Evolutionary conservation across 2,329 filamentous ascomycete species (phyloP), one percentile per base, ranked within the genome.

Genomic region (Cladosporium sp.): DNA sequence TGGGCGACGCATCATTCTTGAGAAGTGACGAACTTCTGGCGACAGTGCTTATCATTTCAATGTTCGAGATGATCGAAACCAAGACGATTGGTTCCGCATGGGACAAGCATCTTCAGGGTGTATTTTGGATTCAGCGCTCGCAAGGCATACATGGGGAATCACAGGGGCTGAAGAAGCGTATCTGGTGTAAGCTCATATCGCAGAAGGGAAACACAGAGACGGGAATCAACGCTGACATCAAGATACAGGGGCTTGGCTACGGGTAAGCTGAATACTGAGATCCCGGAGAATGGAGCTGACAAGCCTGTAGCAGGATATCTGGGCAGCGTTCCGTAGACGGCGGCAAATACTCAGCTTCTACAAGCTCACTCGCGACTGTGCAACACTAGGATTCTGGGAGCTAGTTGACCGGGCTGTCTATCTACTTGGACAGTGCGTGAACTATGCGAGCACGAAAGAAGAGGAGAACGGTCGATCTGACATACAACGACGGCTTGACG

Each of bases 291-390:
- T 8, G 15, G 15, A 17, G 24, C 42, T 45, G 13, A 24, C 34
- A n/a, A 85, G 83, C 83, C 70, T 86, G 4, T 75, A 81, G 12
- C 83, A 86, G 62, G 83, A 86, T 62, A 76, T 83, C 0, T 86
- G 82, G 82, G 83, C 81, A 0, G 83, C 83, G 0, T 84, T 85
- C 60, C 75, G 80, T 0, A 82, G 84, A 63, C 73, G 76, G 20
- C 73, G 83, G 3, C 73, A 77, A 8, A 77, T 78, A 0, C 75
- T 84, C 48, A 84, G 76, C 34, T 83, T 83, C 36, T 85, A 81
- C 80, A 74, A 71, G 24, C 80, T 82, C 0, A 76, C 73, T 6
- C 78, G 76, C 54, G 71, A 74, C 0, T 75, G 78, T 35, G 66
- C 71, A 3, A 74, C 77, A 4, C 70, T 85, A 9, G 74, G 69